These are phyloP conservation scores for Camellia sinensis DNA, from an alignment of 148 eudicot species.

Conservation along the genomic window DNA sequence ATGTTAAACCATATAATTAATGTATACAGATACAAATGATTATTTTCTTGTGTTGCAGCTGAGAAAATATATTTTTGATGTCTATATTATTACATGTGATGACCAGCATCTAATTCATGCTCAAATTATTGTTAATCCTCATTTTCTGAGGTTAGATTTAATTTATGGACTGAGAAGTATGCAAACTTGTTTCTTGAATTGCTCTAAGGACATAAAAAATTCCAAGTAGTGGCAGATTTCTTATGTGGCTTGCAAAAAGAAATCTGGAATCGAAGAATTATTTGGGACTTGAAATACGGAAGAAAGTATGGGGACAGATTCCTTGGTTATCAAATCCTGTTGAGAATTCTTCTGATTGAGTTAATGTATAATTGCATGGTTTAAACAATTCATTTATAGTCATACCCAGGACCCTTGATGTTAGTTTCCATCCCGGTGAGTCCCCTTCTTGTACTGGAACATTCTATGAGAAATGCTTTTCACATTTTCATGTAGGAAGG, in stretches of 20 bases:
- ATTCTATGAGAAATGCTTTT: not conserved
- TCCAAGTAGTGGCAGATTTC: constrained; percentile 93
- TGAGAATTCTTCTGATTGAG: constrained; percentile 10
- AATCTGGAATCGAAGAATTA: constrained; percentile 57
- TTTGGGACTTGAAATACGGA: constrained; percentile 86
- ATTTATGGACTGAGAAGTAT: not conserved
- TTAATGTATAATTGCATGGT: constrained; percentile 5
- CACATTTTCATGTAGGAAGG: not conserved
- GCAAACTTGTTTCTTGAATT: not conserved
- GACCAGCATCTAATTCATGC: constrained; percentile 6
- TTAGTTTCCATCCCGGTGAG: constrained; percentile 89
- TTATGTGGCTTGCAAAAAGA: constrained; percentile 84
- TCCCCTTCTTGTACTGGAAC: too few species aligned
- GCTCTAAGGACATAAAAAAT: constrained; percentile 6
- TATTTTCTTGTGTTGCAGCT: not conserved
- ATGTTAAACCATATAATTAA: too few species aligned
- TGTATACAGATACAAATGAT: not conserved
- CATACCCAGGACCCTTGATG: constrained; percentile 88
- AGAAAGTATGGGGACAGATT: constrained; percentile 50
- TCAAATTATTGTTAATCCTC: not conserved
- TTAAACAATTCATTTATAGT: constrained; percentile 58
- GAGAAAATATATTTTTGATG: not conserved
- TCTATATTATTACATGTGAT: not conserved
- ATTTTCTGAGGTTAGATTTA: not conserved
- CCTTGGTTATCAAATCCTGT: constrained; percentile 20